A percentile compares a stretch with the other conserved stretches of the same genome.
phyloP scores from a whole-genome alignment of 2,329 filamentous ascomycete genomes.

The Fusarium protoensiforme region DNA sequence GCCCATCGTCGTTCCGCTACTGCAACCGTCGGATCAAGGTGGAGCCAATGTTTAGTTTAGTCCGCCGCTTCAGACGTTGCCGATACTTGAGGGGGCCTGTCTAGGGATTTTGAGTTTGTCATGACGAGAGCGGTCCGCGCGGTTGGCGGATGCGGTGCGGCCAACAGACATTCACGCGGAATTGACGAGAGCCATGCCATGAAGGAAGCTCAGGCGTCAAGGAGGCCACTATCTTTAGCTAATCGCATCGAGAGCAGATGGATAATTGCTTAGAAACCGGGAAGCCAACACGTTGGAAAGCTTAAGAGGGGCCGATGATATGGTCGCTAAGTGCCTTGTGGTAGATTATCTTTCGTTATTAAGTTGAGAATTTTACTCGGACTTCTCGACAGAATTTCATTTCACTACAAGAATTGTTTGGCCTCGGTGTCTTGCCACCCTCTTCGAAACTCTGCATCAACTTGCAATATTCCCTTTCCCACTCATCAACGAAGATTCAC shows the following conservation, averaged over 20 bases:
- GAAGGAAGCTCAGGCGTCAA: background rate
- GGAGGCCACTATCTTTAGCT: background rate
- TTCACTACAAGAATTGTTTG: background rate
- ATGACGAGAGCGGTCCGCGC: background rate
- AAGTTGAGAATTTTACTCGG: background rate
- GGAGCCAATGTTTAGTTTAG: background rate
- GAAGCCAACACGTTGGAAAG: too few relatives aligned
- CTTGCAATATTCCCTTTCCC: background rate
- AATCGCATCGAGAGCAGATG: background rate
- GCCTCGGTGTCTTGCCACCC: background rate
- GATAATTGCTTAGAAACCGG: background rate
- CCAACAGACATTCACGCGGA: background rate
- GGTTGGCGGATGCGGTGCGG: background rate
- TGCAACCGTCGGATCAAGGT: slow-evolving; percentile 17
- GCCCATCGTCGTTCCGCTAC: background rate
- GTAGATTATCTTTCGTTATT: background rate
- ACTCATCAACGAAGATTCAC: background rate
- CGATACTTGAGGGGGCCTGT: too few relatives aligned
- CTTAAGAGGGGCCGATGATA: background rate
- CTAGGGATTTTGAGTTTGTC: background rate
- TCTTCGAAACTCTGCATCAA: background rate
- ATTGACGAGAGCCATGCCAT: background rate
- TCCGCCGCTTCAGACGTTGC: background rate
- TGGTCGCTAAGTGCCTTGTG: background rate
- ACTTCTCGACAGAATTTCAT: background rate